Percentiles rank a stretch among this genome's conserved stretches.
Evolutionary conservation across 768 basidiomycete species (phyloP).

Genomic region (Rubroboletus pulcherrimus): DNA sequence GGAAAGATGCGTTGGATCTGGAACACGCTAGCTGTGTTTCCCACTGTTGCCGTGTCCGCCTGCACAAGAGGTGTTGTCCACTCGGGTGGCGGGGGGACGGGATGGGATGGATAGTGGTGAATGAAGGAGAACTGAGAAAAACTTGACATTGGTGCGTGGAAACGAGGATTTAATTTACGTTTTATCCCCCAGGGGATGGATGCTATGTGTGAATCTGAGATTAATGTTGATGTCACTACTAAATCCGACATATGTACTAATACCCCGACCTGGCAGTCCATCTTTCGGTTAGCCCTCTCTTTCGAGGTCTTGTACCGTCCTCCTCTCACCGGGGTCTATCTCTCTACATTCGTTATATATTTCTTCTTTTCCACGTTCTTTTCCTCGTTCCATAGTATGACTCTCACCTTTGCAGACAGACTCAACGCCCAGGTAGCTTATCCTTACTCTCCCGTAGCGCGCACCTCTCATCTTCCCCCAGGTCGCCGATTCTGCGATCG

Average conservation of each 20-base stretch:
- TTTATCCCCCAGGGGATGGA: conserved; percentile 24
- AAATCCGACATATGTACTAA: conserved; percentile 14
- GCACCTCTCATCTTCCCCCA: conserved; percentile 9
- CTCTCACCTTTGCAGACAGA: conserved; percentile 37
- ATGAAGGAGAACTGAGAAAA: neutral
- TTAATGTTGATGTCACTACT: conserved; percentile 10
- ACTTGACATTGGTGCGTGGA: conserved; percentile 7
- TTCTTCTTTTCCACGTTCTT: conserved; percentile 14
- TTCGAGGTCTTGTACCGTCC: conserved; percentile 4
- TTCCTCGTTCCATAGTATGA: conserved; percentile 27
- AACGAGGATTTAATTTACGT: conserved; percentile 11
- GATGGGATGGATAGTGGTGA: neutral
- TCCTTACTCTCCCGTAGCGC: neutral
- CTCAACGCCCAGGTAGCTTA: conserved; percentile 38
- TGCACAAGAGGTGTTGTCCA: neutral
- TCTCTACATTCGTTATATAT: conserved; percentile 24
- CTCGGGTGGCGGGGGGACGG: neutral
- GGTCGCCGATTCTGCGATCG: conserved; percentile 42
- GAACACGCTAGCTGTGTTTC: neutral
- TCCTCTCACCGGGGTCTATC: neutral
- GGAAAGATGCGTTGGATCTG: neutral
- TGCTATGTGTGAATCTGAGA: conserved; percentile 17
- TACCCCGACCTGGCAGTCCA: neutral
- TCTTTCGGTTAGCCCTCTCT: neutral
- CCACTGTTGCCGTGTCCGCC: neutral